Evolutionary conservation across 441 rosid genomes (phyloP).

Genomic region (Biscutella laevigata): DNA sequence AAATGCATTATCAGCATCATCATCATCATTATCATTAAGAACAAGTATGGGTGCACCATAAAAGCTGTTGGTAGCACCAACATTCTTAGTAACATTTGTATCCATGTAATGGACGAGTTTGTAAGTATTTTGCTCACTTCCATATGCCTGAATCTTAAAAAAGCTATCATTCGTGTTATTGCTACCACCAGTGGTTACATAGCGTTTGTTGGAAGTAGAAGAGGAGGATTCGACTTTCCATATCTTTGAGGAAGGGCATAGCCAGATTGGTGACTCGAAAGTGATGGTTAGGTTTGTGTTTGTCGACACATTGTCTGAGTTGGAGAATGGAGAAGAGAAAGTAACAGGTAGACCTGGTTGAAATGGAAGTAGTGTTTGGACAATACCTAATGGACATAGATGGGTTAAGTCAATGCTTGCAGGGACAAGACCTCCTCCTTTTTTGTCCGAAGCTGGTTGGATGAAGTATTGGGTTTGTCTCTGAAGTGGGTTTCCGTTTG

Average conservation of each 20-base stretch:
- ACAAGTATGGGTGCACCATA: slow-evolving; percentile 5
- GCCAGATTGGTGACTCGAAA: slow-evolving; percentile 13
- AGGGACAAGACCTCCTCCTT: slow-evolving; percentile 17
- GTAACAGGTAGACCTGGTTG: slow-evolving; percentile 18
- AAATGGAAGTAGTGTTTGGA: slow-evolving; percentile 7
- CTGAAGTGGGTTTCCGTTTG: slow-evolving; percentile 19
- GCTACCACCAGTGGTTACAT: slow-evolving; percentile 13
- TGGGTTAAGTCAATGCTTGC: slow-evolving; percentile 3
- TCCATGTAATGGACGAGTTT: slow-evolving; percentile 8
- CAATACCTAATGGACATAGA: slow-evolving; percentile 18
- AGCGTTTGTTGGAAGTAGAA: neutral
- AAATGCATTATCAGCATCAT: slow-evolving; percentile 11
- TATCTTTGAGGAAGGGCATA: slow-evolving; percentile 14
- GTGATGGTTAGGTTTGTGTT: slow-evolving; percentile 4
- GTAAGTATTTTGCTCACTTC: neutral
- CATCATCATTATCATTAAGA: slow-evolving; percentile 11
- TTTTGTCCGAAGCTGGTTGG: slow-evolving; percentile 4
- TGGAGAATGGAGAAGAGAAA: neutral
- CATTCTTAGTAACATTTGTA: neutral
- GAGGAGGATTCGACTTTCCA: slow-evolving; percentile 16
- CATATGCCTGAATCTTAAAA: slow-evolving; percentile 17
- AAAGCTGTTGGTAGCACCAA: neutral
- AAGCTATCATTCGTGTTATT: neutral
- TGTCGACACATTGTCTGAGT: neutral
- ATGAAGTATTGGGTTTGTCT: slow-evolving; percentile 18